These are phyloP conservation scores for Sclerotinia subarctica DNA, from an alignment of 2,329 filamentous ascomycete genomes.

Conservation along the genomic window DNA sequence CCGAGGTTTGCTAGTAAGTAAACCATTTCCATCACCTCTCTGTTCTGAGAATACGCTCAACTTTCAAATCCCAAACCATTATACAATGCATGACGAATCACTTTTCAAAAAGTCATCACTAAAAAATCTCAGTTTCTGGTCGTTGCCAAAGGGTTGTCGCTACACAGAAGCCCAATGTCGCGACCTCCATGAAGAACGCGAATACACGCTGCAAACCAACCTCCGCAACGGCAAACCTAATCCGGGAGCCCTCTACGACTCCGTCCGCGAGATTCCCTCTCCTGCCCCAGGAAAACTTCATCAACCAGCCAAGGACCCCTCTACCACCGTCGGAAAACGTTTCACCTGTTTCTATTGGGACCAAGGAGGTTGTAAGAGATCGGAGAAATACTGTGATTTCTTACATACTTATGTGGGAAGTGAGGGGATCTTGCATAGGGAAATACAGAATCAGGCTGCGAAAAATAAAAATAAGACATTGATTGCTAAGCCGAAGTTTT, in stretches of 20 bases:
- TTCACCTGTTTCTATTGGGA: slow-evolving; percentile 21
- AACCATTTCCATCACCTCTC: background rate
- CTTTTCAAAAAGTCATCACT: background rate
- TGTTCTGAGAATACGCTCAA: background rate
- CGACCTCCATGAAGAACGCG: slow-evolving; percentile 27
- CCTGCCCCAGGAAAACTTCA: background rate
- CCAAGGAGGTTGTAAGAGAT: background rate
- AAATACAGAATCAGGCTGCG: background rate
- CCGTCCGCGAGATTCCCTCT: background rate
- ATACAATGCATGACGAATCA: background rate
- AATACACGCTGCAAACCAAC: slow-evolving; percentile 21
- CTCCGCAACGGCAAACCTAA: slow-evolving; percentile 30
- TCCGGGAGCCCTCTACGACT: slow-evolving; percentile 17
- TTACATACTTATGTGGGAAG: slow-evolving; percentile 24
- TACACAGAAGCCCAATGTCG: slow-evolving; percentile 33
- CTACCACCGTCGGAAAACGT: background rate
- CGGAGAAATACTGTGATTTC: slow-evolving; percentile 25
- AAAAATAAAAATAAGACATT: background rate
- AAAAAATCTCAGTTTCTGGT: slow-evolving; percentile 25
- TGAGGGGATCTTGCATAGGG: background rate
- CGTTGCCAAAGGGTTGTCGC: slow-evolving; percentile 27
- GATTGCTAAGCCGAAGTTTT: background rate
- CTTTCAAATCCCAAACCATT: too few relatives aligned
- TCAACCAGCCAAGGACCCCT: background rate
- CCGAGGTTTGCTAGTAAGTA: slow-evolving; percentile 30